Conservation (phyloP, 106 monocot species). For the Apostasia ramifera region DNA sequence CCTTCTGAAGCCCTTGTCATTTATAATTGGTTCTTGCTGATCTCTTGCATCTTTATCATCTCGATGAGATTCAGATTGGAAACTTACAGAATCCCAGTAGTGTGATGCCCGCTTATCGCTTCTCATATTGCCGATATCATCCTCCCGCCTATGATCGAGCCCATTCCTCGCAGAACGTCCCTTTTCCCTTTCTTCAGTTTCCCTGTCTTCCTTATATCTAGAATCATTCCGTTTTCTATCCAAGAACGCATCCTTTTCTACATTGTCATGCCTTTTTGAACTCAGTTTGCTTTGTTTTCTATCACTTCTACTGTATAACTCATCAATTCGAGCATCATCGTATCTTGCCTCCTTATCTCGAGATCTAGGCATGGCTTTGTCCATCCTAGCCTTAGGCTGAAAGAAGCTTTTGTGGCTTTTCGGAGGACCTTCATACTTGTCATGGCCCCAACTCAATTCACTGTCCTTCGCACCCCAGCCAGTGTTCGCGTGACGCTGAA, state of each 20-base stretch:
- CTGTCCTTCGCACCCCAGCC: conserved; percentile 52
- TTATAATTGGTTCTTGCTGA: no score
- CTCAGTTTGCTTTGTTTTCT: no score
- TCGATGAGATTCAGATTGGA: no score
- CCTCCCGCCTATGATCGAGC: conserved; percentile 2
- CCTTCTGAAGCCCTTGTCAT: conserved; percentile 1
- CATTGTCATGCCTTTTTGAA: not conserved
- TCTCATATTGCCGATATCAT: conserved; percentile 1
- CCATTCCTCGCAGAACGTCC: conserved; percentile 6
- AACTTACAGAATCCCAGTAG: no score
- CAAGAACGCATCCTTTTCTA: conserved; percentile 10
- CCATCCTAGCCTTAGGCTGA: not conserved
- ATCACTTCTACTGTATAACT: no score
- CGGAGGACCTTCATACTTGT: conserved; percentile 21
- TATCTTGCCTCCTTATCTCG: not conserved
- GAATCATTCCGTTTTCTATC: conserved; percentile 9
- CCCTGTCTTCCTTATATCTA: conserved; percentile 7
- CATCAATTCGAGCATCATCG: not conserved
- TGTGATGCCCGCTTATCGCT: conserved; percentile 5
- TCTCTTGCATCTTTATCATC: no score
- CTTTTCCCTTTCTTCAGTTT: not conserved
- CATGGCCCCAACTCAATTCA: conserved; percentile 34
- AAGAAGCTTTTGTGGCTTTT: conserved; percentile 14
- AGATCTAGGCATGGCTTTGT: not conserved
- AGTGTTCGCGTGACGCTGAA: conserved; percentile 44